These are phyloP conservation scores for Trypanosoma rangeli DNA, from an alignment of 208 protist genomes.

Conservation along the genomic window DNA sequence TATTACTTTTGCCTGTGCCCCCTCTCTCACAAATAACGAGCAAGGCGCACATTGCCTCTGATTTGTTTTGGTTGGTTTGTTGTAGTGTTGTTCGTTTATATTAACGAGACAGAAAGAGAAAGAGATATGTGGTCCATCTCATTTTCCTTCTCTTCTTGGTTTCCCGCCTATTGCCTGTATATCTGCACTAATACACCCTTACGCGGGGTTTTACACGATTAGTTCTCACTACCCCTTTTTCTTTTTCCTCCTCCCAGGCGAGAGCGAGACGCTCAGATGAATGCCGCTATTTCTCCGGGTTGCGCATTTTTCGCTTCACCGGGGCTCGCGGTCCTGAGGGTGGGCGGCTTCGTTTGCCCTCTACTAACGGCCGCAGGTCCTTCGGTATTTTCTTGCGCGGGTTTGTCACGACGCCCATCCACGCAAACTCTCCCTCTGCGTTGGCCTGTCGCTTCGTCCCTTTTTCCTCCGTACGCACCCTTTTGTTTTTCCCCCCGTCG, in stretches of 20 bases:
- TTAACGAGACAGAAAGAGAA: conserved; percentile 2
- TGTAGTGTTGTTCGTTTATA: not conserved
- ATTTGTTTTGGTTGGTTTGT: not conserved
- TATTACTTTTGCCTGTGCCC: not conserved
- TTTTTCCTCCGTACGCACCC: not conserved
- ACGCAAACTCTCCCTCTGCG: conserved; percentile 39
- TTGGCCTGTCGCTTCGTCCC: not conserved
- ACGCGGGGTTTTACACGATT: conserved; percentile 1
- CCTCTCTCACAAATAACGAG: not conserved
- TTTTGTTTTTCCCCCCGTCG: conserved; percentile 15
- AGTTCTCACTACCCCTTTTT: not conserved
- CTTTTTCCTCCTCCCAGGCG: not conserved
- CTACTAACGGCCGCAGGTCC: conserved; percentile 74
- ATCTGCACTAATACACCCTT: not conserved
- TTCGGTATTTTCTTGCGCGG: conserved; percentile 83
- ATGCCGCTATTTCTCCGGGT: conserved; percentile 51
- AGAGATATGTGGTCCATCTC: not conserved
- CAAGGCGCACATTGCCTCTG: not conserved
- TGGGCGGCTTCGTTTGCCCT: conserved; percentile 43
- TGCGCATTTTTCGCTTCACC: conserved; percentile 78
- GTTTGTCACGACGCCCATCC: conserved; percentile 87
- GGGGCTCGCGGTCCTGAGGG: conserved; percentile 44
- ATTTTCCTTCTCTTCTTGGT: not conserved
- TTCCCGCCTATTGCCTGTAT: not conserved
- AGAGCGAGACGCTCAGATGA: not conserved